These are phyloP conservation scores for Naumovozyma dairenensis DNA, from an alignment of 805 yeast species.

Conservation along the genomic window DNA sequence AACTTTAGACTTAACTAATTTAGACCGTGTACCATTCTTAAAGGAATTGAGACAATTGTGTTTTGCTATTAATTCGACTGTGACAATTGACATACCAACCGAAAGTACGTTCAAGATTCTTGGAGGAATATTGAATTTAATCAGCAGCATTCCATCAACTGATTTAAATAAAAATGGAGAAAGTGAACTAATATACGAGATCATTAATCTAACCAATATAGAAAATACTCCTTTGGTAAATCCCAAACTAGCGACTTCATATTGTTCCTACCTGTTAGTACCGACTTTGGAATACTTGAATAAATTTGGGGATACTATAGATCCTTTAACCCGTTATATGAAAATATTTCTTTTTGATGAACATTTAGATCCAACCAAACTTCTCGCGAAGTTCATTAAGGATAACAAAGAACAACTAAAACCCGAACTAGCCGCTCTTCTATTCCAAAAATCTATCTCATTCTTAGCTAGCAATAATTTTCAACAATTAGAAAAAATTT, in stretches of 20 bases:
- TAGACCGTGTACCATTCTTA: slow-evolving; percentile 8
- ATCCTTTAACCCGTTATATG: slow-evolving; percentile 5
- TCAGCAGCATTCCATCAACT: slow-evolving; percentile 2
- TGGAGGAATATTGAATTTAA: slow-evolving; percentile 11
- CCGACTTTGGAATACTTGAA: slow-evolving; percentile 15
- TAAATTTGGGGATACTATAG: not conserved
- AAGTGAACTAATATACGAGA: slow-evolving; percentile 9
- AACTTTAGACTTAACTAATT: slow-evolving; percentile 8
- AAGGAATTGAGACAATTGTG: slow-evolving; percentile 12
- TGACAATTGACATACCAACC: slow-evolving; percentile 18
- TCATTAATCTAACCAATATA: slow-evolving; percentile 17
- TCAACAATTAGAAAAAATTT: slow-evolving; percentile 37
- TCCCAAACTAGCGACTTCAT: slow-evolving; percentile 14
- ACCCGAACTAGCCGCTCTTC: slow-evolving; percentile 5
- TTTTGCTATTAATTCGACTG: slow-evolving; percentile 16
- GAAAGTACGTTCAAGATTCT: slow-evolving; percentile 19
- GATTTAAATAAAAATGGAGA: slow-evolving; percentile 2
- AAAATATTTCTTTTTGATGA: slow-evolving; percentile 11
- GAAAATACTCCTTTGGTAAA: slow-evolving; percentile 9
- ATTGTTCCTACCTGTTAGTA: slow-evolving; percentile 14
- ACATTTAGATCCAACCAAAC: slow-evolving; percentile 9
- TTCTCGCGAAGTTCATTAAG: slow-evolving; percentile 16
- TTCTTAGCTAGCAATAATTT: slow-evolving; percentile 19
- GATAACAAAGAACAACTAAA: slow-evolving; percentile 6
- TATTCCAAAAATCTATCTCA: slow-evolving; percentile 17